Percentiles rank a stretch among this genome's conserved stretches.
These are phyloP conservation scores for Ceratocystis albifundus DNA, from an alignment of 2,329 filamentous ascomycete genomes.

Conservation along the genomic window DNA sequence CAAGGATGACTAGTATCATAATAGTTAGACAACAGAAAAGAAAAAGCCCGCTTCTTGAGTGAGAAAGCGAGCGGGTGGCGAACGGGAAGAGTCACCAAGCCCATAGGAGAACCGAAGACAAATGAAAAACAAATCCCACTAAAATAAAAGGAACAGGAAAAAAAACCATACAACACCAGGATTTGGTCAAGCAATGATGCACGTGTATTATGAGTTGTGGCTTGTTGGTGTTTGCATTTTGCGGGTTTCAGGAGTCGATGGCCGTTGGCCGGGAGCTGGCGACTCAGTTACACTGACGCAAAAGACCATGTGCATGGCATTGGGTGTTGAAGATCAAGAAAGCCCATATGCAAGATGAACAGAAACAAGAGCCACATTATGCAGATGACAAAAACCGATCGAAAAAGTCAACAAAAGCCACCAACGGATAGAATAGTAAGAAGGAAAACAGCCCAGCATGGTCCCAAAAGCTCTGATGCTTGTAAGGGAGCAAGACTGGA, in stretches of 20 bases:
- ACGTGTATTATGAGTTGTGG: neutral
- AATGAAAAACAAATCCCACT: neutral
- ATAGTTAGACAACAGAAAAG: slow-evolving; percentile 11
- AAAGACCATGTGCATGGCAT: slow-evolving; percentile 8
- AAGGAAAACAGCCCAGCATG: neutral
- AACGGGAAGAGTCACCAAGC: neutral
- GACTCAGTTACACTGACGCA: slow-evolving; percentile 18
- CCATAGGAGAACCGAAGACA: slow-evolving; percentile 4
- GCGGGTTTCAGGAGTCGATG: slow-evolving; percentile 21
- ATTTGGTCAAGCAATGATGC: neutral
- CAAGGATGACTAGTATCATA: neutral
- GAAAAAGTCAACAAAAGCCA: neutral
- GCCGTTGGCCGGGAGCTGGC: neutral
- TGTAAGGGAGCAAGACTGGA: neutral
- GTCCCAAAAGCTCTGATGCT: neutral
- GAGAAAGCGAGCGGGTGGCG: neutral
- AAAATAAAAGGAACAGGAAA: neutral
- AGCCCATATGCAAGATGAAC: neutral
- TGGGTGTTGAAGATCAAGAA: slow-evolving; percentile 1
- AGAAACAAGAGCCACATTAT: neutral
- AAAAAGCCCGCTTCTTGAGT: neutral
- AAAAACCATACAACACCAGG: neutral
- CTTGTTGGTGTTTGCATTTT: slow-evolving; percentile 19
- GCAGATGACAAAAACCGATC: neutral
- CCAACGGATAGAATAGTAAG: neutral